Evolutionary conservation across 176 grass and related monocot genomes (phyloP).

Genomic region (Lolium multiflorum): DNA sequence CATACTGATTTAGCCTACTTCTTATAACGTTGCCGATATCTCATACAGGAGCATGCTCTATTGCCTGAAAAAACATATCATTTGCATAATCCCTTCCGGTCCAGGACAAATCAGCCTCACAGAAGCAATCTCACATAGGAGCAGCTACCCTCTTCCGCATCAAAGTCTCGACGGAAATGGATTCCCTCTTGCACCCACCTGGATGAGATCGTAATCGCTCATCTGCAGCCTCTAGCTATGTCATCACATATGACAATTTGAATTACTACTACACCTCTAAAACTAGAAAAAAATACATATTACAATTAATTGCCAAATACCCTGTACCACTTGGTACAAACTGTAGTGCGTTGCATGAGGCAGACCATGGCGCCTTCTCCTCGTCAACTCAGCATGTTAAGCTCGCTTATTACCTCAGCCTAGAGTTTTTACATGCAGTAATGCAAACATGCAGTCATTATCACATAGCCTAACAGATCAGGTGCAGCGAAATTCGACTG

Average conservation of each 20-base stretch:
- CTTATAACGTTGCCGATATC: no score
- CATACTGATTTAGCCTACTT: no score
- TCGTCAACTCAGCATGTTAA: no score
- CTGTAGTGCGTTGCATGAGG: no score
- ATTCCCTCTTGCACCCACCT: slow-evolving; percentile 52
- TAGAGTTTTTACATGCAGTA: no score
- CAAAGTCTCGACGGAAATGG: slow-evolving; percentile 40
- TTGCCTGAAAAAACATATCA: no score
- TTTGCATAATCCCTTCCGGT: neutral
- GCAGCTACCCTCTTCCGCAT: slow-evolving; percentile 53
- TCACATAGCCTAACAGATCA: no score
- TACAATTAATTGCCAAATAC: neutral
- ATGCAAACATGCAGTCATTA: no score
- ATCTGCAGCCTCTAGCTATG: neutral
- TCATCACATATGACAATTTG: neutral
- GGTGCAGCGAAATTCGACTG: neutral
- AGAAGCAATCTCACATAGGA: slow-evolving; percentile 59
- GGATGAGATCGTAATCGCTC: slow-evolving; percentile 13
- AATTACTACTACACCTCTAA: neutral
- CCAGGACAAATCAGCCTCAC: slow-evolving; percentile 11
- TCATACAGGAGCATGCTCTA: no score
- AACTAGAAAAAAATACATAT: neutral
- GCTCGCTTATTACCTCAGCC: no score
- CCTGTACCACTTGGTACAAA: no score
- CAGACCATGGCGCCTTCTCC: no score